These are phyloP conservation scores for Penicillium tannophilum DNA, from an alignment of 495 filamentous ascomycete genomes.

Conservation along the genomic window DNA sequence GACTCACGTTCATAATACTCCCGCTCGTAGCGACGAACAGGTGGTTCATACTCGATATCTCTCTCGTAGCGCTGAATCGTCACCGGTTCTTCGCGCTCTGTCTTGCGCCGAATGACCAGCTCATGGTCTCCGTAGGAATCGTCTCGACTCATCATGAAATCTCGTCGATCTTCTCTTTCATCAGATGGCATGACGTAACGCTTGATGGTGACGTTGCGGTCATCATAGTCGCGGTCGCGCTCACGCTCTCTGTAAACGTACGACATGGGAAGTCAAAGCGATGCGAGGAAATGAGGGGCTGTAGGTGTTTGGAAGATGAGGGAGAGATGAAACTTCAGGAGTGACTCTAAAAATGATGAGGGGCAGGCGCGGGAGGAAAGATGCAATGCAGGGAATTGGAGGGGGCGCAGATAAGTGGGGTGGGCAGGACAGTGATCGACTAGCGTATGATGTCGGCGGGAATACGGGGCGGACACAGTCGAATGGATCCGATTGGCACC, in stretches of 20 bases:
- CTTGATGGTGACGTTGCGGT: conserved; percentile 49
- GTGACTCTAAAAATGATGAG: conserved; percentile 14
- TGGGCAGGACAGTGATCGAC: conserved; percentile 25
- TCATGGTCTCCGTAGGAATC: conserved; percentile 45
- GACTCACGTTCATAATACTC: conserved; percentile 60
- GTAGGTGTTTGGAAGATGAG: conserved; percentile 1
- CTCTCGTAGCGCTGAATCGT: conserved; percentile 46
- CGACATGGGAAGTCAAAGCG: conserved; percentile 38
- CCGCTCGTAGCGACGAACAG: conserved; percentile 45
- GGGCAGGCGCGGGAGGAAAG: conserved; percentile 8
- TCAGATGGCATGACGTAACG: conserved; percentile 53
- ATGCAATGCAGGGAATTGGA: conserved; percentile 25
- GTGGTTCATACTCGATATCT: conserved; percentile 45
- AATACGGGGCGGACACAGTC: conserved; percentile 5
- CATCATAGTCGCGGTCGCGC: conserved; percentile 51
- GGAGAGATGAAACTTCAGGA: conserved; percentile 11
- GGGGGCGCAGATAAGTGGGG: conserved; percentile 31
- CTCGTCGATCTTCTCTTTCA: conserved; percentile 42
- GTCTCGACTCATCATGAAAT: conserved; percentile 42
- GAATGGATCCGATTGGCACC: conserved; percentile 26
- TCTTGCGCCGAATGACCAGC: conserved; percentile 51
- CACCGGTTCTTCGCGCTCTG: conserved; percentile 46
- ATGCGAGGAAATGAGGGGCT: conserved; percentile 9
- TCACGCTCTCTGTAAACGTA: conserved; percentile 47
- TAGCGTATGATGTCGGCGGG: conserved; percentile 15